Base-by-base conservation (phyloP, 331 rosid species). In the Quercus tomentella region DNA sequence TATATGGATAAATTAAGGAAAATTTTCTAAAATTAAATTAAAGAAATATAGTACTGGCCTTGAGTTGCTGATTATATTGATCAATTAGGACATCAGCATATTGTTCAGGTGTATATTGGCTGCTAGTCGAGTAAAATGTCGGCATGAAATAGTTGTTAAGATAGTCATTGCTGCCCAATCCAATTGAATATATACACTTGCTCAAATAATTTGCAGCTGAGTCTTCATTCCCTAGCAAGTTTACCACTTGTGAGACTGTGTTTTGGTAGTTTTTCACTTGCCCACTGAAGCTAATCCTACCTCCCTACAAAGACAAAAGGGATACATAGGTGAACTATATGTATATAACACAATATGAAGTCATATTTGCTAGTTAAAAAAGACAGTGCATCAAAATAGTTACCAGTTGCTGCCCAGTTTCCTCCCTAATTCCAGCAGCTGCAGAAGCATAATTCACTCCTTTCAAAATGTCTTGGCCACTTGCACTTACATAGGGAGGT, bases 61-160 rank as follows among this genome's bases (percentile, higher is more conserved):
- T 77, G 1, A 96, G 80, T 74, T 96, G 97, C 73, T 91, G 79
- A 56, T 85, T 4, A 70, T 96, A 96, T 56, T 87, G 87, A 73
- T 90, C 90, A 41, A 91, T 71, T 60, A 96, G 97, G 49, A 72
- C 82, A 82, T 83, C 56, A 49, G 99, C 99, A 77, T 87, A 96
- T 25, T 93, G 84, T 4, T 90, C 90, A 0, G 97, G 90, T 5
- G 99, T 82, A 75, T 15, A 96, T 16, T 76, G 93, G n/a, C 76
- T 86, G 75, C 97, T 80, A n/a, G 85, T 84, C 15, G 87, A 72
- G 85, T 96, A 96, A 33, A 82, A 55, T 31, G 45, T 77, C 3
- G 99, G 98, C 97, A 90, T 88, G 90, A 96, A 96, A 82, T 96
- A 93, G 89, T 96, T 93, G 86, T 96, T 96, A 6, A 96, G 98